phyloP scores from a whole-genome alignment of 2,329 filamentous ascomycete genomes.

The Leptographium procerum region DNA sequence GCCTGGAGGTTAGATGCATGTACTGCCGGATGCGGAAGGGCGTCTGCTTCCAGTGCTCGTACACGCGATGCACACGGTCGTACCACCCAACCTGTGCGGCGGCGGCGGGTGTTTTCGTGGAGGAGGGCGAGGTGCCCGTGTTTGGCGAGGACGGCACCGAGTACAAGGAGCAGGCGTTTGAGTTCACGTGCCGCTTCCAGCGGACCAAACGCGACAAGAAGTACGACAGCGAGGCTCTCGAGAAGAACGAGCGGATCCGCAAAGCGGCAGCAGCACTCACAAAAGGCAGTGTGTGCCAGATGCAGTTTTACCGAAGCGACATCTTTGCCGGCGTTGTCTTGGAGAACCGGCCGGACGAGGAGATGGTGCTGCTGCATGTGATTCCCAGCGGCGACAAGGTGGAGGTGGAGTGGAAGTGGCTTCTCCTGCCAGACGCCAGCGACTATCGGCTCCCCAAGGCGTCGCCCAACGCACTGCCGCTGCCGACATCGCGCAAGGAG shows the following conservation, averaged over 20 bases:
- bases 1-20: slow-evolving; percentile 84
- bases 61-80: slow-evolving; percentile 83
- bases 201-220: slow-evolving; percentile 76
- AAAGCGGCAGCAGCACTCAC: slow-evolving; percentile 58
- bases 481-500: slow-evolving; percentile 52
- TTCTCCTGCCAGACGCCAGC: slow-evolving; percentile 58
- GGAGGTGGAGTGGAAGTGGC: slow-evolving; percentile 77
- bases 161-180: slow-evolving; percentile 83
- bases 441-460: slow-evolving; percentile 66
- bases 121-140: slow-evolving; percentile 75
- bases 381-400: slow-evolving; percentile 69
- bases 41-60: slow-evolving; percentile 94
- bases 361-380: slow-evolving; percentile 67
- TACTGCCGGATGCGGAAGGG: slow-evolving; percentile 90
- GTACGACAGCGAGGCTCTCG: slow-evolving; percentile 55
- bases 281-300: slow-evolving; percentile 68
- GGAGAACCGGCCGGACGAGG: slow-evolving; percentile 68
- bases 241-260: slow-evolving; percentile 56
- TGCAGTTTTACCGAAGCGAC: slow-evolving; percentile 73
- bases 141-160: slow-evolving; percentile 85
- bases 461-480: slow-evolving; percentile 58
- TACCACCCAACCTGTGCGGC: slow-evolving; percentile 95
- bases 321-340: slow-evolving; percentile 85
- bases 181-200: slow-evolving; percentile 92
- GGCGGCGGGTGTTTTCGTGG: slow-evolving; percentile 82